Evolutionary conservation across 805 yeast species (phyloP).

Genomic region (Zygoascus bituminiphila): DNA sequence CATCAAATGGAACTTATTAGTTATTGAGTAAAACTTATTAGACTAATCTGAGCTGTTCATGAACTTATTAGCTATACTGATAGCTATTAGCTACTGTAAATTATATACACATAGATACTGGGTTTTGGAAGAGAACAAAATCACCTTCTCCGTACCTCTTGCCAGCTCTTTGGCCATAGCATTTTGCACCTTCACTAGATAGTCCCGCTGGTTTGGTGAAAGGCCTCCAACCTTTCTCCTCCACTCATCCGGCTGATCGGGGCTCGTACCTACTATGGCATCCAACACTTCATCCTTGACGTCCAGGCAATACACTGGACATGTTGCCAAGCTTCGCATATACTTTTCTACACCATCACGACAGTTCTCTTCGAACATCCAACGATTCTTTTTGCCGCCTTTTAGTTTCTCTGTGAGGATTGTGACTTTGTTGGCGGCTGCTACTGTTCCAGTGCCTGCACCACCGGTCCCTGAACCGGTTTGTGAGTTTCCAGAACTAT

Average conservation of each 20-base stretch:
- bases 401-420: conserved; percentile 69
- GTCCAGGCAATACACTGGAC: conserved; percentile 76
- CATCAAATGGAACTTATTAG: no score
- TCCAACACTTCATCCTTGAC: conserved; percentile 75
- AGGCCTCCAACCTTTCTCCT: conserved; percentile 74
- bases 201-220: conserved; percentile 76
- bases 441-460: background rate
- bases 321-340: conserved; percentile 45
- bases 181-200: conserved; percentile 63
- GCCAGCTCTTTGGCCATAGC: conserved; percentile 63
- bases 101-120: conserved; percentile 63
- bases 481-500: background rate
- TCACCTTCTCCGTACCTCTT: conserved; percentile 66
- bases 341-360: conserved; percentile 49
- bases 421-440: conserved; percentile 13
- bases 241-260: conserved; percentile 39
- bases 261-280: conserved; percentile 42
- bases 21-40: no score
- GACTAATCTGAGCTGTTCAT: no score
- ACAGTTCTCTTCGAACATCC: conserved; percentile 75
- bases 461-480: background rate
- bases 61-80: background rate
- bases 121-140: conserved; percentile 70
- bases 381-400: conserved; percentile 61
- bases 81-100: conserved; percentile 5